These are phyloP conservation scores for Pyrenophora tritici-repentis DNA, from an alignment of 2,329 filamentous ascomycete genomes.

Conservation along the genomic window DNA sequence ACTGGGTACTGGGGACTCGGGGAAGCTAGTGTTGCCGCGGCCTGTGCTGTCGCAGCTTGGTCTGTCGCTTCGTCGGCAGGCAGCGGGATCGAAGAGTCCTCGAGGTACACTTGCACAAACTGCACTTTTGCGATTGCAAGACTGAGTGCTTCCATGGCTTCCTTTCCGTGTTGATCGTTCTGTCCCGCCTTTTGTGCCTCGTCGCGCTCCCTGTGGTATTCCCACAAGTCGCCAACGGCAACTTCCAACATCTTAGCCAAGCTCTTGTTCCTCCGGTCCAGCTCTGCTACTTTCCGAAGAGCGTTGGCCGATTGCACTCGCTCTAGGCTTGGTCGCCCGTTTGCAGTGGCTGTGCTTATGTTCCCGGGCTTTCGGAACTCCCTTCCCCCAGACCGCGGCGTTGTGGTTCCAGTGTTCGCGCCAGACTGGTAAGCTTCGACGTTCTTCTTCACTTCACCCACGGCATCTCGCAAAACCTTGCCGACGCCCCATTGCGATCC, in stretches of 20 bases:
- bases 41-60: slow-evolving; percentile 30
- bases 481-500: slow-evolving; percentile 80
- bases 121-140: slow-evolving; percentile 57
- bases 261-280: slow-evolving; percentile 69
- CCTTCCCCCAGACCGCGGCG: slow-evolving; percentile 42
- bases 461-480: slow-evolving; percentile 77
- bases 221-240: slow-evolving; percentile 66
- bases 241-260: slow-evolving; percentile 71
- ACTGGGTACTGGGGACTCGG: slow-evolving; percentile 23
- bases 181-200: slow-evolving; percentile 39
- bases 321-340: slow-evolving; percentile 24
- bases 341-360: slow-evolving; percentile 23
- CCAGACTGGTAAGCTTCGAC: slow-evolving; percentile 66
- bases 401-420: slow-evolving; percentile 34
- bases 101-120: slow-evolving; percentile 57
- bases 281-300: slow-evolving; percentile 39
- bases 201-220: slow-evolving; percentile 60
- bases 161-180: slow-evolving; percentile 31
- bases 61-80: slow-evolving; percentile 45
- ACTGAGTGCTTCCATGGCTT: slow-evolving; percentile 50
- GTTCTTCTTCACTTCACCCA: slow-evolving; percentile 79
- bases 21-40: slow-evolving; percentile 26
- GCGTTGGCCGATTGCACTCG: slow-evolving; percentile 30
- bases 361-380: slow-evolving; percentile 42
- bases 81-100: slow-evolving; percentile 52